Evolutionary conservation across 768 basidiomycete species (phyloP), one percentile per base, ranked within the genome.

Genomic region (Tricholoma flavovirens): DNA sequence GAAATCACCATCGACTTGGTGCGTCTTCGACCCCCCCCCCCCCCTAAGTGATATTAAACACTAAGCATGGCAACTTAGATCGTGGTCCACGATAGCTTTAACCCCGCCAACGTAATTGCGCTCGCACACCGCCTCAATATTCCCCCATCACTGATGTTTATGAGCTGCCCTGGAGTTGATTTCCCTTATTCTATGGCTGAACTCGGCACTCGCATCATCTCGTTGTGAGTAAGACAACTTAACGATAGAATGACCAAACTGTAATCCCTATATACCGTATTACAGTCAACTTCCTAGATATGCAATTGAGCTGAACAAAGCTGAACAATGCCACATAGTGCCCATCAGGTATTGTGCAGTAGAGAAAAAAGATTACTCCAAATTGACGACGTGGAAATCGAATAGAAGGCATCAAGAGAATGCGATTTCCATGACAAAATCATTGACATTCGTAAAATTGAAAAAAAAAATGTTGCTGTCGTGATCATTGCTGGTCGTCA

Each of bases 1-100:
- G 77, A 81, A 55, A 79, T 84, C 10, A 86, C 84, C 0, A 72
- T 86, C 35, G 85, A 86, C 61, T 69, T 84, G 43, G 82, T 84
- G 55, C 42, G 74, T 62, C 24, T n/a, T 12, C 12, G 51, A 29
- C 15, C 2, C 36, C n/a, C 2, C 36, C 10, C 11, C 17, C 2
- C 36, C 10, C 11, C 17, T 36, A 5, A 50, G 24, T 26, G 5
- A 26, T 26, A 36, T 24, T 54, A 4, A 36, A 29, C 49, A 22
- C 24, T 11, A 17, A 52, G 14, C 56, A 49, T 4, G 45, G 4
- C 12, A 53, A 33, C 56, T 5, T 56, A 83, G 82, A 67, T 82
- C 26, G 65, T 83, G 1, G 73, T 83, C 1, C 64, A 74, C 32
- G 76, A 69, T 14, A 50, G 62, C 2, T 81, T 83, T 60, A 73